Base-by-base conservation (phyloP, 2,329 filamentous ascomycete genomes). In the Pseudogymnoascus sp. region DNA sequence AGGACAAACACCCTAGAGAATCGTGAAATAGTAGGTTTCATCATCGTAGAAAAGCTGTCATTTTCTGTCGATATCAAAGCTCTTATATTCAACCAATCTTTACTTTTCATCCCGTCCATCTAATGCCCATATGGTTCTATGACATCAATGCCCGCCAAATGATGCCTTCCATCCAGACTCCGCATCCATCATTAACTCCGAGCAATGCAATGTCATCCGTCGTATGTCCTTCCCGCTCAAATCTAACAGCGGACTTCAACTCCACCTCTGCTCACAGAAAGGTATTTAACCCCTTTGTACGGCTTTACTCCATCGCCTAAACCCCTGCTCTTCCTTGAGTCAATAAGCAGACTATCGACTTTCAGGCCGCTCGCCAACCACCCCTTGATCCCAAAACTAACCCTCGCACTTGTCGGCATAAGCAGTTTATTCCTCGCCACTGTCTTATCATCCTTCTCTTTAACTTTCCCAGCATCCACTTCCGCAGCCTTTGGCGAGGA, bases 281-380 rank as follows among this genome's bases (percentile, higher is more conserved):
- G 74, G 76, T 99, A 99, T 77, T 99, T 99, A 68, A 99, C 95
- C 1, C 95, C 95, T 77, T 97, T 99, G 76, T 96, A 97, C 24
- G 95, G 95, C 76, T 92, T 96, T 40, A 97, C 86, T 2, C 89
- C 86, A 68, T 96, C 91, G 0, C 91, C 91, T 53, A 99, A 71
- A 0, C 95, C 95, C 64, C 88, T 84, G 75, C 91, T 96, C 77
- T 88, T 92, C 74, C 90, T 87, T n/a, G 85, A 80, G 73, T 92
- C 81, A 69, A 91, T 74, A 72, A 86, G 72, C 71, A 92, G 83
- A 74, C 84, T 86, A 68, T 88, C 86, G 31, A 89, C 81, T 73
- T 82, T 87, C 59, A 89, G 78, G 3, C 86, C 86, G 70, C 86
- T 88, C 14, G 86, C 81, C 69, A 89, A 72, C 84, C 86, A 88